Conservation (phyloP, 495 filamentous ascomycete species). For the Daldinia bambusicola region DNA sequence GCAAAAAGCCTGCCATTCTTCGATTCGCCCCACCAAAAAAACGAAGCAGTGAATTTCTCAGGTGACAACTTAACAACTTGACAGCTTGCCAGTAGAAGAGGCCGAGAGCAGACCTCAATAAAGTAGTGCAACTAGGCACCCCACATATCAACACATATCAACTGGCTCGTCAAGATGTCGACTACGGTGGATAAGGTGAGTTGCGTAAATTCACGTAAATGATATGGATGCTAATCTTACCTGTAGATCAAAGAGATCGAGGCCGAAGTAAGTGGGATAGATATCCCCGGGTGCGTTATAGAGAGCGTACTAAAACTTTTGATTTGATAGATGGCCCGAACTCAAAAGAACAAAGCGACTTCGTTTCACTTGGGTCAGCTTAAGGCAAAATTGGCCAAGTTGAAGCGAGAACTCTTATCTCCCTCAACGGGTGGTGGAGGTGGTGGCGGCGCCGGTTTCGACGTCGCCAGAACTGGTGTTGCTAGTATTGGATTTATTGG, state of each 20-base stretch:
- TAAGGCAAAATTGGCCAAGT: conserved; percentile 97
- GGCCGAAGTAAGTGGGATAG: conserved; percentile 72
- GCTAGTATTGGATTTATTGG: conserved; percentile 88
- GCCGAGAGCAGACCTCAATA: conserved; percentile 4
- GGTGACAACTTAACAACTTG: conserved; percentile 25
- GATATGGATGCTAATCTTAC: conserved; percentile 29
- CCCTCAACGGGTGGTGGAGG: conserved; percentile 84
- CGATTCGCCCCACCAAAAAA: conserved; percentile 46
- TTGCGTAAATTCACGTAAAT: conserved; percentile 16
- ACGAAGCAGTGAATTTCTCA: conserved; percentile 17
- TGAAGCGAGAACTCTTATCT: conserved; percentile 94
- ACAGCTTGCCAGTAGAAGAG: conserved; percentile 1
- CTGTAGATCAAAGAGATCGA: conserved; percentile 96
- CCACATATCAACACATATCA: conserved; percentile 7
- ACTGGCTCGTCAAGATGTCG: conserved; percentile 73
- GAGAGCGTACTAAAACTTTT: conserved; percentile 36
- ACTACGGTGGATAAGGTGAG: conserved; percentile 95
- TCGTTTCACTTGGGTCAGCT: conserved; percentile 89
- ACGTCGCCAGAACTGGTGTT: conserved; percentile 97
- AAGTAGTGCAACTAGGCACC: conserved; percentile 9
- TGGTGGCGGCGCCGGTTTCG: conserved; percentile 90
- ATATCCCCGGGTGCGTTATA: conserved; percentile 9
- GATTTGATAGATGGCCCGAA: conserved; percentile 79
- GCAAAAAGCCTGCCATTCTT: conserved; percentile 37
- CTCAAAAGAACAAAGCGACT: conserved; percentile 98